Conservation (phyloP, 805 yeast species). For the Candida silvicultrix region DNA sequence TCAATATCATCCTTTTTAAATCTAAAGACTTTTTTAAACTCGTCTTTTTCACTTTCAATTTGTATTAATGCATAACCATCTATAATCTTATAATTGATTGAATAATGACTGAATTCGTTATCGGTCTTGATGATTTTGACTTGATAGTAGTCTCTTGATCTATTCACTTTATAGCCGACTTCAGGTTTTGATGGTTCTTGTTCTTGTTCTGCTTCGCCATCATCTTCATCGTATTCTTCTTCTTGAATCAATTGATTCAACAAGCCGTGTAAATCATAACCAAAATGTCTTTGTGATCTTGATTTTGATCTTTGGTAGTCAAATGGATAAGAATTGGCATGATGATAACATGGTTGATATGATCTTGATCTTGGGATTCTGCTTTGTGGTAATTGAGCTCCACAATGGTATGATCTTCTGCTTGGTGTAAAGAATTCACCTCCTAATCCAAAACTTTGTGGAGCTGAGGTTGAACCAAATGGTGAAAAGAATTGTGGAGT, state of each 20-base stretch:
- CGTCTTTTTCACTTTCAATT: conserved; percentile 11
- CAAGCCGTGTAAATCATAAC: neutral
- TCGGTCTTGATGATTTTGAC: conserved; percentile 13
- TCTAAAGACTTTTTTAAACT: conserved; percentile 9
- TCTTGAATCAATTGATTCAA: neutral
- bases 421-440: neutral
- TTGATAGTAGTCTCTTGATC: conserved; percentile 3
- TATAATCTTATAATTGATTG: conserved; percentile 8
- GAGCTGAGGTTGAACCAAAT: neutral
- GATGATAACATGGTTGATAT: neutral
- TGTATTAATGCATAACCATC: conserved; percentile 6
- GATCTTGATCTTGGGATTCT: conserved; percentile 1
- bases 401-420: neutral
- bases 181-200: conserved; percentile 1
- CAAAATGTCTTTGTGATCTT: neutral
- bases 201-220: neutral
- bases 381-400: neutral
- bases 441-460: neutral
- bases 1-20: conserved; percentile 10
- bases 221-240: neutral
- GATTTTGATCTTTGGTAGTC: too few species aligned
- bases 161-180: conserved; percentile 4
- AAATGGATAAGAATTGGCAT: too few species aligned
- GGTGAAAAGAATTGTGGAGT: neutral
- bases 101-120: conserved; percentile 12